Base-by-base conservation (phyloP, 345 rosid genomes). In the Pugionium cornutum region DNA sequence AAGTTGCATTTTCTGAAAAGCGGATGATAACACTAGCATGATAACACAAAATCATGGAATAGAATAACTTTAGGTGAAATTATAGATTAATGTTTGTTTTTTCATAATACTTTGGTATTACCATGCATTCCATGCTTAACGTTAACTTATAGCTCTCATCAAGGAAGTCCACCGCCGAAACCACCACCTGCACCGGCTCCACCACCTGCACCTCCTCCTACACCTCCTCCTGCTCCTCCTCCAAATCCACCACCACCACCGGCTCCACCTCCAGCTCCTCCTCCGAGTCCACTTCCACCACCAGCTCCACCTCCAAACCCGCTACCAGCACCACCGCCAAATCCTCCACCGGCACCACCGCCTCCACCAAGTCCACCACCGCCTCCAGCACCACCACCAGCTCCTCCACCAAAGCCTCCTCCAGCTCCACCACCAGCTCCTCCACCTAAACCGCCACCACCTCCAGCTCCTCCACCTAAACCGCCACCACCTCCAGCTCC, bases 381-480 rank as follows among this genome's bases (percentile, higher is more conserved):
- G 11, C 81, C 81, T 34, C 76, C 81, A 39, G 76, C 82, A 2
- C 70, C 78, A 32, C 81, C 81, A 30, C 76, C 81, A 45, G 76
- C 80, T 25, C 70, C 66, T 5, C 80, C 83, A 1, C 71, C 75
- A 0, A 73, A 68, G 2, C 86, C 86, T 3, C 80, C 83, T 36
- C 66, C 78, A 6, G 68, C 78, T 25, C 82, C 83, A 2, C 76
- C 77, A 31, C 44, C 70, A 3, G 75, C 80, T 10, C 77, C 85
- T 29, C 82, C 86, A 1, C 73, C 74, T 2, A 79, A 81, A 3
- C 89, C 82, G 6, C 69, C 72, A 35, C 1, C 80, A 2, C 70
- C 75, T 1, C 18, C 18, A 18, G 18, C 18, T 51, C 78, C 79
- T 29, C 85, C 85, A 0, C 75, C 83, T 2, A 67, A 63, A 1